Conservation (phyloP, 2,329 filamentous ascomycete genomes). For the Didymella keratinophila region DNA sequence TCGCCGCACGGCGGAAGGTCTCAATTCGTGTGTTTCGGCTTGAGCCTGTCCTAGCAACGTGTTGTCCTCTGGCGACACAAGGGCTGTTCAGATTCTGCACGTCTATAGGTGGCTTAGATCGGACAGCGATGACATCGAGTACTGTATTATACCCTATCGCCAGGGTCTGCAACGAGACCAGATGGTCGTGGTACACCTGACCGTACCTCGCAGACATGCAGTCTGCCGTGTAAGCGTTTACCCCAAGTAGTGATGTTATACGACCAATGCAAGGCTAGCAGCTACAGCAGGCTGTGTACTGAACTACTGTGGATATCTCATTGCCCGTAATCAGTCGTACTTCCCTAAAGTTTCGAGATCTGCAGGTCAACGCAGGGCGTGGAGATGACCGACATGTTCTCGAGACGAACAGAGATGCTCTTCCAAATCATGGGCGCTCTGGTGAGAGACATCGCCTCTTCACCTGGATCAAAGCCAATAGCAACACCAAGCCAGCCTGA, state of each 20-base stretch:
- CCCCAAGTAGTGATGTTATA: constrained; percentile 16
- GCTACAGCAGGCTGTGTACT: constrained; percentile 29
- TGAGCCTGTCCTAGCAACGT: constrained; percentile 36
- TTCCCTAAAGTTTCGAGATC: constrained; percentile 31
- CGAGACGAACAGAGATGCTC: constrained; percentile 2
- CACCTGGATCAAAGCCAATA: constrained; percentile 25
- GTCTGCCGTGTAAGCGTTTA: constrained; percentile 15
- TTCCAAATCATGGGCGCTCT: constrained; percentile 9
- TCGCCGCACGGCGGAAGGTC: constrained; percentile 33
- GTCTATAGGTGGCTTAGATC: constrained; percentile 36
- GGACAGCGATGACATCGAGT: constrained; percentile 17
- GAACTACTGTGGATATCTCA: constrained; percentile 5
- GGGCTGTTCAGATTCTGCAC: constrained; percentile 34
- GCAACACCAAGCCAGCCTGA: constrained; percentile 14
- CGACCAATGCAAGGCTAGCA: constrained; percentile 24
- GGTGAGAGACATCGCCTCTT: constrained; percentile 14
- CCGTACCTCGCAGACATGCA: constrained; percentile 10
- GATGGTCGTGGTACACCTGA: constrained; percentile 1
- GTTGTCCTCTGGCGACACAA: constrained; percentile 28
- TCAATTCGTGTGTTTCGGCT: constrained; percentile 24
- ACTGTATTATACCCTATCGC: background rate
- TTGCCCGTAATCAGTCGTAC: constrained; percentile 27
- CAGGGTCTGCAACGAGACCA: constrained; percentile 3
- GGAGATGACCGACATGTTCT: background rate
- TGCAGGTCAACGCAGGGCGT: constrained; percentile 28